Conservation (phyloP, 805 yeast species). For the Zygosaccharomyces kombuchaensis region DNA sequence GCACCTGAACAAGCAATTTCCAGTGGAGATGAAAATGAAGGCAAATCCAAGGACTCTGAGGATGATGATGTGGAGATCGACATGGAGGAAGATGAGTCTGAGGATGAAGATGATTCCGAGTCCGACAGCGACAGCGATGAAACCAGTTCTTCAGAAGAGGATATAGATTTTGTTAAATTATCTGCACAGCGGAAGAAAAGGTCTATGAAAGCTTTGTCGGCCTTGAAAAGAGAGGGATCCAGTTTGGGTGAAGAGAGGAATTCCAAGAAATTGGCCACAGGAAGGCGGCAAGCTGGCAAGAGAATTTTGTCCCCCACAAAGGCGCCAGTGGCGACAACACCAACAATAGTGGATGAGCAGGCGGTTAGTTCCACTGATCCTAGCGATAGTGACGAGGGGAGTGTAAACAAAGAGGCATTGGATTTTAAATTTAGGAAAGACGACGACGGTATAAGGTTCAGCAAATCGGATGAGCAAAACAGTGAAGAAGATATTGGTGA, state of each 20-base stretch:
- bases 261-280: conserved; percentile 9
- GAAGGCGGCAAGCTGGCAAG: neutral
- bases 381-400: conserved; percentile 14
- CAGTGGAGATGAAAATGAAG: conserved; percentile 9
- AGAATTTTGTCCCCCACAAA: conserved; percentile 1
- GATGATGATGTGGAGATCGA: conserved; percentile 23
- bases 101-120: conserved; percentile 38
- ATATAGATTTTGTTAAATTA: conserved; percentile 66
- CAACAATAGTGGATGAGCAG: conserved; percentile 19
- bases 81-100: conserved; percentile 31
- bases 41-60: conserved; percentile 35
- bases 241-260: conserved; percentile 22
- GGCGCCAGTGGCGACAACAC: conserved; percentile 56
- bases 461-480: conserved; percentile 32
- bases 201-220: conserved; percentile 46
- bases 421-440: conserved; percentile 29
- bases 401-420: conserved; percentile 18
- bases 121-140: conserved; percentile 34
- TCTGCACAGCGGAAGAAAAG: conserved; percentile 63
- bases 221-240: conserved; percentile 34
- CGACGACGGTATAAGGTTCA: conserved; percentile 38
- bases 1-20: conserved; percentile 21
- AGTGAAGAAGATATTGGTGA: conserved; percentile 36
- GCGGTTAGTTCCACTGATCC: conserved; percentile 39
- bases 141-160: conserved; percentile 58